These are phyloP conservation scores for Peltaster fructicola DNA, from an alignment of 2,329 filamentous ascomycete species.

Conservation along the genomic window DNA sequence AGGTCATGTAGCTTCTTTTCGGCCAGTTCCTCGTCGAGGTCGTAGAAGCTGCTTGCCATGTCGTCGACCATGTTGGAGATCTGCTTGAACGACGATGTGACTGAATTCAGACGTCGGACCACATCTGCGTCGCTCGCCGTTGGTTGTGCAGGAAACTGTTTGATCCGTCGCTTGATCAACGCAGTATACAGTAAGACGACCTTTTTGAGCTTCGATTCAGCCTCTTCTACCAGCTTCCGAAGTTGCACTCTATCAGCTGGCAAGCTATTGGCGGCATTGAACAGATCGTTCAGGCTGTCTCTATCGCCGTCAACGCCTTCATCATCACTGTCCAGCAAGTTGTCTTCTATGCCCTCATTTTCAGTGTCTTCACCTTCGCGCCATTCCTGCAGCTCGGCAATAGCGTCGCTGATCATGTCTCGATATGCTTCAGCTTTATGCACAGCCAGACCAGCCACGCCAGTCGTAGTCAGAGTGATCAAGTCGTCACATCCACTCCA, in stretches of 20 bases:
- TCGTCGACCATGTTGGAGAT: constrained; percentile 55
- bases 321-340: constrained; percentile 21
- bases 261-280: constrained; percentile 43
- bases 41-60: constrained; percentile 55
- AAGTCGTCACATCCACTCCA: constrained; percentile 74
- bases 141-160: too few species aligned
- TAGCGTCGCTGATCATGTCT: constrained; percentile 61
- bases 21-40: constrained; percentile 41
- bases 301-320: constrained; percentile 24
- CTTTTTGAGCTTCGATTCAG: constrained; percentile 48
- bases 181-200: constrained; percentile 52
- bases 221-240: constrained; percentile 45
- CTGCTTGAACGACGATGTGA: too few species aligned
- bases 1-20: constrained; percentile 41
- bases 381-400: constrained; percentile 80
- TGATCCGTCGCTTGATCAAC: constrained; percentile 50
- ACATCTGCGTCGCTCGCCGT: constrained; percentile 23
- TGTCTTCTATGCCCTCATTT: constrained; percentile 17
- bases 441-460: constrained; percentile 52
- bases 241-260: constrained; percentile 48
- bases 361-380: constrained; percentile 43
- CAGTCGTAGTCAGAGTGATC: constrained; percentile 43
- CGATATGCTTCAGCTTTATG: constrained; percentile 56
- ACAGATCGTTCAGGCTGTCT: constrained; percentile 49
- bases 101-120: too few species aligned